phyloP scores from a whole-genome alignment of 1,139 yeast genomes.

The Lodderomyces margitis region DNA sequence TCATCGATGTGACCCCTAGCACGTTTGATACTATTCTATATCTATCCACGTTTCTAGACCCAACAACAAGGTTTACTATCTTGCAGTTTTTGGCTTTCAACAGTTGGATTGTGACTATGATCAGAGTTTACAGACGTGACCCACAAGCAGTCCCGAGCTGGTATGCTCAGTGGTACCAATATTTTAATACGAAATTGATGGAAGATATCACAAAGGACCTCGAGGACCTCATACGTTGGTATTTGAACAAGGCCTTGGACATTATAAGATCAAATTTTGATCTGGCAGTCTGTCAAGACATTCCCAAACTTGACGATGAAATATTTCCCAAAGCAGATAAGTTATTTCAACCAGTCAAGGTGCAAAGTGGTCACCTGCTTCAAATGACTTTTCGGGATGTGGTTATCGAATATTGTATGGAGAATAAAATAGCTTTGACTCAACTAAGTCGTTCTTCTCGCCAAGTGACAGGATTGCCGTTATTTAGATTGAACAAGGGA shows the following conservation, averaged over 20 bases:
- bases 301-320: slow-evolving; percentile 21
- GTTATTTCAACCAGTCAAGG: slow-evolving; percentile 5
- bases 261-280: slow-evolving; percentile 10
- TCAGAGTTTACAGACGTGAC: slow-evolving; percentile 6
- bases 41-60: neutral
- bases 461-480: slow-evolving; percentile 23
- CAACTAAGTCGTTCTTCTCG: slow-evolving; percentile 19
- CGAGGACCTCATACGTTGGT: slow-evolving; percentile 23
- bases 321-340: slow-evolving; percentile 13
- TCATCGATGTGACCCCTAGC: neutral
- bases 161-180: slow-evolving; percentile 18
- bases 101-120: slow-evolving; percentile 20
- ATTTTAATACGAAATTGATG: slow-evolving; percentile 7
- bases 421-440: slow-evolving; percentile 24
- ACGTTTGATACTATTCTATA: neutral
- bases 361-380: slow-evolving; percentile 22
- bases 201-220: neutral
- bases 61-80: slow-evolving; percentile 11
- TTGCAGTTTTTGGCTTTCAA: slow-evolving; percentile 35
- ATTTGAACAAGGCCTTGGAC: slow-evolving; percentile 21
- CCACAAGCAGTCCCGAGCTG: slow-evolving; percentile 10
- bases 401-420: slow-evolving; percentile 29
- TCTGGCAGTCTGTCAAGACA: neutral
- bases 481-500: slow-evolving; percentile 16
- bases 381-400: slow-evolving; percentile 40